Evolutionary conservation across 371 early-diverging fungal species (phyloP).

Genomic region (Mucor ambiguus): DNA sequence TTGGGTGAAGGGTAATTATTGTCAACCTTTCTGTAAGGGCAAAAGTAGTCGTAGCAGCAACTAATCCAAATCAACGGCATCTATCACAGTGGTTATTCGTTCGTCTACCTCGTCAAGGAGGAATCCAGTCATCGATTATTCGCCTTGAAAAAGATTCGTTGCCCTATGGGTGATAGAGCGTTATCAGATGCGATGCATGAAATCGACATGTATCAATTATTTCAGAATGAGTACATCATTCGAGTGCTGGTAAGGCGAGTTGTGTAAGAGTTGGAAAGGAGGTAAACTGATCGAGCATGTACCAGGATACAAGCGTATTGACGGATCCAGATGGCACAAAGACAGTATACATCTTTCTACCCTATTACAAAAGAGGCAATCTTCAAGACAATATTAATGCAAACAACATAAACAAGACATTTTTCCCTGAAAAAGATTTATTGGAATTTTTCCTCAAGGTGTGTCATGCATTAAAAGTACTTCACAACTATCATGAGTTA

Average conservation of each 20-base stretch:
- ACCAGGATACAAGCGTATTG: constrained; percentile 36
- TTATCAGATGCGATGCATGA: constrained; percentile 69
- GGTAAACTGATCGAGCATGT: background rate
- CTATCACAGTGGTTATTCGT: constrained; percentile 66
- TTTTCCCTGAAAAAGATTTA: constrained; percentile 62
- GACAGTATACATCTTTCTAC: constrained; percentile 65
- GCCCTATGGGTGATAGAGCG: constrained; percentile 58
- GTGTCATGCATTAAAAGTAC: constrained; percentile 59
- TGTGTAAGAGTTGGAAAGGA: no score
- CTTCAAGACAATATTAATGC: constrained; percentile 59
- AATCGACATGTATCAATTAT: constrained; percentile 67
- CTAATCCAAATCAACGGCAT: background rate
- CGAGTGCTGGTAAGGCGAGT: constrained; percentile 53
- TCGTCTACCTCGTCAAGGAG: constrained; percentile 70
- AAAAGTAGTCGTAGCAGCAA: background rate
- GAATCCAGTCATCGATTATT: constrained; percentile 44
- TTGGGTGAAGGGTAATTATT: constrained; percentile 69
- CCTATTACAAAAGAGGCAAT: constrained; percentile 57
- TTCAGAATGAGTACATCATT: constrained; percentile 67
- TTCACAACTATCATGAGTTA: constrained; percentile 57
- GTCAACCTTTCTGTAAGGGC: no score
- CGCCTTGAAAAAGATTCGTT: constrained; percentile 73
- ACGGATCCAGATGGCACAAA: constrained; percentile 60
- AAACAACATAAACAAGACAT: constrained; percentile 52
- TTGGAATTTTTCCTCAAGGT: constrained; percentile 61